Evolutionary conservation across 225 moss, liverwort and hornwort genomes (phyloP).

Genomic region (Pleurozium schreberi): DNA sequence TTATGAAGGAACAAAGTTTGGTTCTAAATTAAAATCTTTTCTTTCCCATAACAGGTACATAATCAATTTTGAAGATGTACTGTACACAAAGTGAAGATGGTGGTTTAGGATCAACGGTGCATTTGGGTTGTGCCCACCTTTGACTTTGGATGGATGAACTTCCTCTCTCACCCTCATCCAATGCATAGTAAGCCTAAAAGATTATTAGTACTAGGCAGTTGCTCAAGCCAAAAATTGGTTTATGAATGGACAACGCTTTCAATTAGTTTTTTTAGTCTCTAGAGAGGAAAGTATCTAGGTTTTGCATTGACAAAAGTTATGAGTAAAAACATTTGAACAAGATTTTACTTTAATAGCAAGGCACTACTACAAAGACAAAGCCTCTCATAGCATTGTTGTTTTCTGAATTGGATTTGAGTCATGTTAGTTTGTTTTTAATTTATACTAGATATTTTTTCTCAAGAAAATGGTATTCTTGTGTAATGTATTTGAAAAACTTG

Average conservation of each 20-base stretch:
- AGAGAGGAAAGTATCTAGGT: neutral
- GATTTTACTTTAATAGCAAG: neutral
- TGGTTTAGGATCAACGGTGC: neutral
- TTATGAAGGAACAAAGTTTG: neutral
- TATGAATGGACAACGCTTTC: neutral
- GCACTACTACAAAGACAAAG: neutral
- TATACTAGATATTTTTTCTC: neutral
- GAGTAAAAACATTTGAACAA: neutral
- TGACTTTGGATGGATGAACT: neutral
- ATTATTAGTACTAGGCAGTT: accelerated
- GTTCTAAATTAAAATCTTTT: neutral
- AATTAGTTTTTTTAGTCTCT: neutral
- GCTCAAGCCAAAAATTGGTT: neutral
- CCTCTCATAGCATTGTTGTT: accelerated
- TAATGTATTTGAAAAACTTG: neutral
- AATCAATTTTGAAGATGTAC: neutral
- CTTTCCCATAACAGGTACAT: neutral
- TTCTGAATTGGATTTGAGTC: neutral
- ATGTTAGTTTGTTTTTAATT: neutral
- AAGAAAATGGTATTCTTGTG: neutral
- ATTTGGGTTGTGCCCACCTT: neutral
- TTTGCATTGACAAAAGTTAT: neutral
- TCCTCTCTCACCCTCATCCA: neutral
- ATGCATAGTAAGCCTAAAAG: accelerated
- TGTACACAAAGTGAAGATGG: neutral